Percentiles rank a stretch among this genome's conserved stretches.
Conservation (phyloP, 1,284 basidiomycete species). For the Dichomitus squalens region DNA sequence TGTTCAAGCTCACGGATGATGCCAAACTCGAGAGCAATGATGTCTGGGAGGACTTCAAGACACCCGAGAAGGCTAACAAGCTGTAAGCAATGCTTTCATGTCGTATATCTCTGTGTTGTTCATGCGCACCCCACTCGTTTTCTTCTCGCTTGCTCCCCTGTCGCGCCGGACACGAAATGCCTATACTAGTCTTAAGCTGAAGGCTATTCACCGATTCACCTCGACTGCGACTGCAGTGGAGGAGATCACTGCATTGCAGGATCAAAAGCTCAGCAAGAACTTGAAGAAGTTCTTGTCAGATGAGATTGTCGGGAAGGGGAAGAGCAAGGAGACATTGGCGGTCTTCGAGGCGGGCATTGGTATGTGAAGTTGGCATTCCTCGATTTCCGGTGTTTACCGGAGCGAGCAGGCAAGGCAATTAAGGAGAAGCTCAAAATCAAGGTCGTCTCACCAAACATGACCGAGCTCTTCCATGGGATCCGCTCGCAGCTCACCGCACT, state of each 20-base stretch:
- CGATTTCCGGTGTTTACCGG: background rate
- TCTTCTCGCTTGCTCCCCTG: background rate
- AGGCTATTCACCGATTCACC: conserved; percentile 94
- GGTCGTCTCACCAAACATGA: conserved; percentile 62
- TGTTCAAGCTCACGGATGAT: conserved; percentile 94
- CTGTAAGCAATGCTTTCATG: conserved; percentile 56
- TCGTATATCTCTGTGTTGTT: background rate
- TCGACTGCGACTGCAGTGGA: conserved; percentile 99
- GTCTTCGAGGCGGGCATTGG: conserved; percentile 93
- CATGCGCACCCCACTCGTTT: background rate
- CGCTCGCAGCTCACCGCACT: conserved; percentile 87
- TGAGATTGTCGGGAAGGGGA: conserved; percentile 85
- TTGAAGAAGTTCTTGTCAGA: conserved; percentile 94
- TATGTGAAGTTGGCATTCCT: conserved; percentile 39
- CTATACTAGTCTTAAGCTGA: conserved; percentile 79
- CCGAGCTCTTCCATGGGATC: conserved; percentile 96
- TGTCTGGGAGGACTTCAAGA: conserved; percentile 92
- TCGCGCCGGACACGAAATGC: background rate
- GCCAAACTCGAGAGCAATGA: conserved; percentile 87
- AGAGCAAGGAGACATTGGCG: conserved; percentile 85
- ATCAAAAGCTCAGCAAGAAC: conserved; percentile 91
- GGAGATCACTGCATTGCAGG: conserved; percentile 91
- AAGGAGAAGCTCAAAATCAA: conserved; percentile 94
- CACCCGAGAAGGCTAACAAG: conserved; percentile 88
- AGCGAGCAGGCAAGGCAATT: conserved; percentile 51